Percentiles rank a stretch among this genome's conserved stretches.
phyloP scores from a whole-genome alignment of 2,329 filamentous ascomycete genomes.

The Colletotrichum sp. region DNA sequence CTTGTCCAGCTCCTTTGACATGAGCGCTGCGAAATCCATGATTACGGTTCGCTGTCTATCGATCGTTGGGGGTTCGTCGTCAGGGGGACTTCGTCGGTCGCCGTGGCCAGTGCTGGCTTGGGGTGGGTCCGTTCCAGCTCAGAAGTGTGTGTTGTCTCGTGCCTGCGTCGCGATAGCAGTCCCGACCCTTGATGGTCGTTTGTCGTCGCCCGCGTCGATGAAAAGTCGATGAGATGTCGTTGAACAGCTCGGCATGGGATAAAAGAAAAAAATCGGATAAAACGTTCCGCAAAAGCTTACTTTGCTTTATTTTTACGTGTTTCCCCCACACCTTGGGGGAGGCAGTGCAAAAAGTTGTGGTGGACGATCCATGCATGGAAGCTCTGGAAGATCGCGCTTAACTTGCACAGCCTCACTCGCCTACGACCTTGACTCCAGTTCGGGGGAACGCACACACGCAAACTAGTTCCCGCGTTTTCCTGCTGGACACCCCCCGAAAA shows the following conservation, averaged over 20 bases:
- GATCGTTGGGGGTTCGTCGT: background rate
- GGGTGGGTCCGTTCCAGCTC: background rate
- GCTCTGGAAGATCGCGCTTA: conserved; percentile 20
- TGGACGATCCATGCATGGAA: conserved; percentile 22
- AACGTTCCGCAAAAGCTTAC: conserved; percentile 12
- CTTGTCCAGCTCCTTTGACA: conserved; percentile 92
- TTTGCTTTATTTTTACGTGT: background rate
- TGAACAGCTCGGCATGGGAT: background rate
- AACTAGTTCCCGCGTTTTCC: conserved; percentile 6
- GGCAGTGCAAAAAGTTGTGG: conserved; percentile 6
- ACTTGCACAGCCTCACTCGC: conserved; percentile 22
- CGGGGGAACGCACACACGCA: background rate
- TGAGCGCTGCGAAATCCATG: conserved; percentile 96
- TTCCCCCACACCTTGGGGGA: conserved; percentile 13
- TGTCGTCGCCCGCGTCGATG: background rate
- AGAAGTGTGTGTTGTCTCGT: background rate
- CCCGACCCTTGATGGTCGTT: background rate
- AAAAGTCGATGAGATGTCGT: conserved; percentile 11
- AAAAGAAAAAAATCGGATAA: conserved; percentile 7
- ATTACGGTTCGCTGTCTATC: conserved; percentile 25
- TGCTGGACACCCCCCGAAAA: background rate
- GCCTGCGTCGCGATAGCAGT: background rate
- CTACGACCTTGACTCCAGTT: conserved; percentile 22
- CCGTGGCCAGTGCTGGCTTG: background rate
- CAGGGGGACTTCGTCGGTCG: background rate